These are phyloP conservation scores for Penicillium tannophilum DNA, from an alignment of 495 filamentous ascomycete species.

Conservation along the genomic window DNA sequence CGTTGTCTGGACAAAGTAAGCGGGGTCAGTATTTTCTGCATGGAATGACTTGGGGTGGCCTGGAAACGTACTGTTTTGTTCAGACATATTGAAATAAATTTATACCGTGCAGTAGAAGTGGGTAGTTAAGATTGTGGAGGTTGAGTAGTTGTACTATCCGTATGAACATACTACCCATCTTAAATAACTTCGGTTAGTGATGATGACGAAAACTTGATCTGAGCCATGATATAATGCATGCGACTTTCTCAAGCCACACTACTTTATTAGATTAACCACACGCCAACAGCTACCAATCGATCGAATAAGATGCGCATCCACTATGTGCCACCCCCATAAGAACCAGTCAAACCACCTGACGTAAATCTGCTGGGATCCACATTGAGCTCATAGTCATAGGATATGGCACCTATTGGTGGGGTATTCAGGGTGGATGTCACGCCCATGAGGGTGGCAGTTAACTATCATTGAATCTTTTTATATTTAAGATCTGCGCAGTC, in stretches of 20 bases:
- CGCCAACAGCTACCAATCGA: not conserved
- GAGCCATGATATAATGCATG: constrained; percentile 31
- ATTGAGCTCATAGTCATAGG: not conserved
- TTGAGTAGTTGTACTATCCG: not conserved
- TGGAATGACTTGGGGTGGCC: constrained; percentile 1
- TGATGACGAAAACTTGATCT: constrained; percentile 18
- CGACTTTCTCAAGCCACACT: constrained; percentile 23
- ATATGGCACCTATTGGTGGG: too few species aligned
- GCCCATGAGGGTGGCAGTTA: not conserved
- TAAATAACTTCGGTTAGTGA: not conserved
- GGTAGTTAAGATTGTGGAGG: not conserved
- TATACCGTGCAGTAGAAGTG: not conserved
- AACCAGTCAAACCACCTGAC: constrained; percentile 15
- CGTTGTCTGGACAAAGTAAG: constrained; percentile 11
- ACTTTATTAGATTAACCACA: constrained; percentile 11
- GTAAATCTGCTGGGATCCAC: constrained; percentile 16
- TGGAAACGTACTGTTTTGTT: constrained; percentile 14
- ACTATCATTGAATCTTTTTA: not conserved
- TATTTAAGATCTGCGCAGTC: constrained; percentile 1
- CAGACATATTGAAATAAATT: not conserved
- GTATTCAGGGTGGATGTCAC: not conserved
- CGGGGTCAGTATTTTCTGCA: not conserved
- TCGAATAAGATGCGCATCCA: constrained; percentile 1
- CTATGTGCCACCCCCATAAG: constrained; percentile 1
- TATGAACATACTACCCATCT: not conserved